Evolutionary conservation across 768 basidiomycete species (phyloP), one percentile per base, ranked within the genome.

Genomic region (Suillus plorans): DNA sequence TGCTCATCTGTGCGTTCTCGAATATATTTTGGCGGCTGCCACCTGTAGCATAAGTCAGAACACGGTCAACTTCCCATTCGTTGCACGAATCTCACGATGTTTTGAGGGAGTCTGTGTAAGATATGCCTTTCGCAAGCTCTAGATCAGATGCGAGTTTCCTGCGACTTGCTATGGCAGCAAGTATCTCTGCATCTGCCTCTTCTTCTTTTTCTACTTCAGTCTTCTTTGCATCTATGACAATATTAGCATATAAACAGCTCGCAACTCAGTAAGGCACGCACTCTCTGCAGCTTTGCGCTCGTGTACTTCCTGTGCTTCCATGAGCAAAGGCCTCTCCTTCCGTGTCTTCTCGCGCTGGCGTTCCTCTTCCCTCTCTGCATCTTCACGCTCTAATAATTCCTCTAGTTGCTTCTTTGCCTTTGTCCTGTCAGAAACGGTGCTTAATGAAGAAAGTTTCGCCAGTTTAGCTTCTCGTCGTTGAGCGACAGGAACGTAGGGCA

Each of bases 271-370:
- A 49, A 25, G 49, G 20, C 18, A 72, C 79, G 55, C 62, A 93
- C 94, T 91, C 80, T 97, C 92, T 62, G 82, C 84, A 5, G 91
- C 93, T 77, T 90, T 94, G 75, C 83, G 83, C 31, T 84, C 83
- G 72, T 97, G 94, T 39, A 99, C 96, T 73, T 99, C 97, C 77
- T 98, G 95, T 1, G 97, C 97, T 74, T 97, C 95, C 71, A 95
- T 76, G 59, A 99, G 79, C 57, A 99, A 78, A 0, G 95, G 97
- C 69, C 94, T 80, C 78, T 96, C 94, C 75, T 88, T 90, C 66
- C 96, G 78, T 22, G 87, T 85, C 71, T 84, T 88, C 74, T 97
- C 94, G 69, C 85, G 85, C 41, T 82, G 81, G 61, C 80, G 75
- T 73, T 96, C 92, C 71, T 94, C 92, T 69, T 95, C 94, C 58